Evolutionary conservation across 139 green algal genomes (phyloP).

Genomic region (Chlamydomonas incerta): DNA sequence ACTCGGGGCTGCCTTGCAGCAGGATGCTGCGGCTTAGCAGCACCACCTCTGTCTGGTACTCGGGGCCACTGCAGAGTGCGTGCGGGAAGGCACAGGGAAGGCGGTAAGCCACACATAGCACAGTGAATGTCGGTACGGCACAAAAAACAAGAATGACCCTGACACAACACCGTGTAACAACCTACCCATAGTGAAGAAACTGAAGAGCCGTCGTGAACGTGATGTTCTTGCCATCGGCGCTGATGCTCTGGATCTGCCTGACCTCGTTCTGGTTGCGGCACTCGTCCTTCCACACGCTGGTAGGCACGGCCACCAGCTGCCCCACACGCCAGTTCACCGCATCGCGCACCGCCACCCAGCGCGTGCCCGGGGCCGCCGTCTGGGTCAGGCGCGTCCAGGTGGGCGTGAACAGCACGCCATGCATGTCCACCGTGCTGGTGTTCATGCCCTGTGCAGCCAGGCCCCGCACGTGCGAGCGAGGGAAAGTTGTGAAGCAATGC

Average conservation of each 20-base stretch:
- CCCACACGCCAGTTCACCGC: constrained; percentile 51
- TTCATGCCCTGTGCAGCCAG: neutral
- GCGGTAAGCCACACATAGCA: too few relatives aligned
- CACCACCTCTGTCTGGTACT: constrained; percentile 66
- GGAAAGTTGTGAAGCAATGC: too few relatives aligned
- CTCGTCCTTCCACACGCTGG: constrained; percentile 61
- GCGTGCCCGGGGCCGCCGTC: constrained; percentile 17
- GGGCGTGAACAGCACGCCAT: constrained; percentile 58
- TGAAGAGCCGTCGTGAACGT: constrained; percentile 21
- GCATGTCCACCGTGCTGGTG: constrained; percentile 55
- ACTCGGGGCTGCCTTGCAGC: constrained; percentile 13
- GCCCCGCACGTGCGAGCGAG: too few relatives aligned
- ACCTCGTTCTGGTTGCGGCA: constrained; percentile 67
- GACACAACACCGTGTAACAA: neutral
- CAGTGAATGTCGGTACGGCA: too few relatives aligned
- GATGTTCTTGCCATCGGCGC: constrained; percentile 39
- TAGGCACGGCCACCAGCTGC: constrained; percentile 59
- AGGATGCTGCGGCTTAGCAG: constrained; percentile 62
- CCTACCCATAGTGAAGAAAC: constrained; percentile 58
- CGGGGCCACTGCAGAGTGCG: constrained; percentile 56
- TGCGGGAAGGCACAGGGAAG: neutral
- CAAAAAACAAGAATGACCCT: too few relatives aligned
- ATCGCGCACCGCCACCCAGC: constrained; percentile 42
- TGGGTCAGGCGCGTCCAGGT: constrained; percentile 64
- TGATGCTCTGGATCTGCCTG: constrained; percentile 36